These are phyloP conservation scores for Thecaphora thlaspeos DNA, from an alignment of 1,284 basidiomycete genomes.

Conservation along the genomic window DNA sequence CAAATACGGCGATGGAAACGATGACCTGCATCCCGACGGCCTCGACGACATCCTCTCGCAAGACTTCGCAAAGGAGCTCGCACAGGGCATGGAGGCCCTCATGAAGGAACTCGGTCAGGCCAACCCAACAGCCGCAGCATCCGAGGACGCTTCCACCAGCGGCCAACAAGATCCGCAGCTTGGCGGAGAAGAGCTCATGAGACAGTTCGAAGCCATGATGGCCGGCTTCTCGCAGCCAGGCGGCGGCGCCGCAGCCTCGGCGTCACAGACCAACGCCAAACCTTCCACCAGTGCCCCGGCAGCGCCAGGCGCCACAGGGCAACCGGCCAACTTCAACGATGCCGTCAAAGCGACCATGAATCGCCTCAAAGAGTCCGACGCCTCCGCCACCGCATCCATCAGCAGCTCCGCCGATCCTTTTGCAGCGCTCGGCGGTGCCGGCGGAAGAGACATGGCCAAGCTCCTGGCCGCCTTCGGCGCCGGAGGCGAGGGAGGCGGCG, in stretches of 20 bases:
- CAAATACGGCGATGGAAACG: constrained; percentile 43
- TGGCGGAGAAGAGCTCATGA: constrained; percentile 54
- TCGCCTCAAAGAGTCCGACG: constrained; percentile 73
- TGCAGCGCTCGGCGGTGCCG: constrained; percentile 59
- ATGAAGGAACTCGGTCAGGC: constrained; percentile 67
- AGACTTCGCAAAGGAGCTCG: constrained; percentile 72
- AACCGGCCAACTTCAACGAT: constrained; percentile 68
- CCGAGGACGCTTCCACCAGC: not conserved
- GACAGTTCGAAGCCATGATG: constrained; percentile 56
- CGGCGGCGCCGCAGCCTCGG: constrained; percentile 4
- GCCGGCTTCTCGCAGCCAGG: constrained; percentile 34
- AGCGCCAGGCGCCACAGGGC: constrained; percentile 7
- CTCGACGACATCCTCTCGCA: constrained; percentile 47
- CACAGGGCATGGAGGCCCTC: constrained; percentile 79
- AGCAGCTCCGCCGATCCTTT: constrained; percentile 49
- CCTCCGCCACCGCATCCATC: constrained; percentile 49
- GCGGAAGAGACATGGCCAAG: constrained; percentile 52
- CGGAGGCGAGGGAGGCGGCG: constrained; percentile 38
- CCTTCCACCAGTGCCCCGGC: constrained; percentile 5
- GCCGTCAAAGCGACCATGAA: constrained; percentile 77
- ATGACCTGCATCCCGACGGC: constrained; percentile 61
- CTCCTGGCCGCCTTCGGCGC: constrained; percentile 58
- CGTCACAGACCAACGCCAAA: constrained; percentile 1
- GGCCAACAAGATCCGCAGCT: constrained; percentile 9
- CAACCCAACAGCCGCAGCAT: too few species aligned